Percentiles rank a stretch among this genome's conserved stretches.
phyloP scores from a whole-genome alignment of 257 asterid genomes.

The Solanum raphanifolium region DNA sequence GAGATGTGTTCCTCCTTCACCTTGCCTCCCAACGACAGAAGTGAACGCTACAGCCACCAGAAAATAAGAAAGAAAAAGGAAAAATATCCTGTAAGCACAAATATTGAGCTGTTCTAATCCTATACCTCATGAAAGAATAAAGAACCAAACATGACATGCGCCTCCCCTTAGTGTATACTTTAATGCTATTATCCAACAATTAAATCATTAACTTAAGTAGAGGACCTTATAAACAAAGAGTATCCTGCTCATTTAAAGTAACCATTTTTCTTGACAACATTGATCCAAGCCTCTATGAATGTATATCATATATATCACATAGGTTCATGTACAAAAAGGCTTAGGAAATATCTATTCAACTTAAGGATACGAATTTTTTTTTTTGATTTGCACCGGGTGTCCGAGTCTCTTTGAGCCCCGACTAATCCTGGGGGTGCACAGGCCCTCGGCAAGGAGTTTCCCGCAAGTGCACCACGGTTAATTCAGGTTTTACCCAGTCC shows the following conservation, averaged over 20 bases:
- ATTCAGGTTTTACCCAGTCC: no score
- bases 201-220: neutral
- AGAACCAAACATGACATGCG: neutral
- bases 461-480: no score
- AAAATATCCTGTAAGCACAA: neutral
- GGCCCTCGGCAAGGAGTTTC: no score
- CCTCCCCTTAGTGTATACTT: neutral
- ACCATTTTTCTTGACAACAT: neutral
- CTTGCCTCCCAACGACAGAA: constrained; percentile 75
- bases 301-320: neutral
- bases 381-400: no score
- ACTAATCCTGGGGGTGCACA: no score
- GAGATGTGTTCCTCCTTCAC: constrained; percentile 87
- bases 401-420: no score
- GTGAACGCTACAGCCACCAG: constrained; percentile 49
- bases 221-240: neutral
- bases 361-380: neutral
- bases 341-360: neutral
- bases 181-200: neutral
- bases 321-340: neutral
- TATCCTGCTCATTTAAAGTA: neutral
- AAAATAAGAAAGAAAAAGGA: neutral
- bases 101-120: neutral
- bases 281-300: neutral
- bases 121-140: neutral